Conservation (phyloP, 1,284 basidiomycete species). For the Fereydounia khargensis region DNA sequence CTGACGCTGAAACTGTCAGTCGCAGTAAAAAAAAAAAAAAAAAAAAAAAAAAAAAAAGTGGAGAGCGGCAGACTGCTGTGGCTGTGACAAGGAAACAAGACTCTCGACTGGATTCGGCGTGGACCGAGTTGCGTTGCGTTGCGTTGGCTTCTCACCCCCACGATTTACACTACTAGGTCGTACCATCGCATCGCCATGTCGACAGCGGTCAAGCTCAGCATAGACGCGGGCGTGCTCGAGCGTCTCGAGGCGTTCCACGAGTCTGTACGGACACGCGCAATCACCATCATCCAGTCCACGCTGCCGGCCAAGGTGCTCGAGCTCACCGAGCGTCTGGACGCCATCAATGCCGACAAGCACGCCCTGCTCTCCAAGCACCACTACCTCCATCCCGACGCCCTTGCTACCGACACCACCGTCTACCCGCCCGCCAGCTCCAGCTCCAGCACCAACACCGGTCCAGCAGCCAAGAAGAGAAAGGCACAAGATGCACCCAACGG, state of each 20-base stretch:
- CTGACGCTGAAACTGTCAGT: too few species aligned
- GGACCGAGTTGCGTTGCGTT: too few species aligned
- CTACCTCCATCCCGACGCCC: slow-evolving; percentile 14
- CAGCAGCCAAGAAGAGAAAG: slow-evolving; percentile 22
- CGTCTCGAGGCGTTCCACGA: slow-evolving; percentile 29
- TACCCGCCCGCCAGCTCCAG: slow-evolving; percentile 4
- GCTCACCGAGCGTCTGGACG: slow-evolving; percentile 20
- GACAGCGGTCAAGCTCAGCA: slow-evolving; percentile 16
- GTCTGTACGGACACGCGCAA: slow-evolving; percentile 14
- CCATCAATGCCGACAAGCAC: slow-evolving; percentile 11
- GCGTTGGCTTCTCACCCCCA: too few species aligned
- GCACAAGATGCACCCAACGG: slow-evolving; percentile 2
- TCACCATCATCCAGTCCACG: slow-evolving; percentile 27
- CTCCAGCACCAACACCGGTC: not conserved
- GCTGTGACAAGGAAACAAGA: too few species aligned
- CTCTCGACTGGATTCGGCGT: too few species aligned
- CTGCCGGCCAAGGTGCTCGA: slow-evolving; percentile 29
- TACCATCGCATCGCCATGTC: too few species aligned
- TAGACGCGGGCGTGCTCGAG: slow-evolving; percentile 18
- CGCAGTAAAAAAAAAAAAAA: too few species aligned
- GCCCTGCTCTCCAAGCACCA: slow-evolving; percentile 14
- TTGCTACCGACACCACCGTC: slow-evolving; percentile 12
- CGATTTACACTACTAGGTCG: too few species aligned
- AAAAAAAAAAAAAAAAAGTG: too few species aligned
- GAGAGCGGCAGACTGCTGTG: too few species aligned